Conservation (phyloP, 192 early-diverging fungal species). For the Gaertneriomyces semiglobifer region DNA sequence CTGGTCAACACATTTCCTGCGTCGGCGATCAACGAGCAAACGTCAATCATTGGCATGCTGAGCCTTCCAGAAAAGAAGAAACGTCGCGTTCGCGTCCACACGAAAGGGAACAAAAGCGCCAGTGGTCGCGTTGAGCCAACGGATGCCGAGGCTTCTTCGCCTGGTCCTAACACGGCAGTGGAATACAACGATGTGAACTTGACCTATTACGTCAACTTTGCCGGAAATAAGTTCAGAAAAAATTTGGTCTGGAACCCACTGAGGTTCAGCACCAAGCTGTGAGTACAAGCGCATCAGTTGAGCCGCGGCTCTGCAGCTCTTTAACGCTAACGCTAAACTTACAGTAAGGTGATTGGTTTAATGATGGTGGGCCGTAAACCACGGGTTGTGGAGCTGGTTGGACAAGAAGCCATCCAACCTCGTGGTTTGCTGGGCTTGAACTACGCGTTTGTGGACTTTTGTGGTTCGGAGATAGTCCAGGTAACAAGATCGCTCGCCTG, state of each 20-base stretch:
- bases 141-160: too few species aligned
- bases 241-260: conserved; percentile 32
- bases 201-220: conserved; percentile 35
- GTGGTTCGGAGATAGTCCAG: conserved; percentile 34
- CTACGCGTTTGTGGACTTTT: conserved; percentile 35
- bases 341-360: conserved; percentile 32
- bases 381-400: conserved; percentile 28
- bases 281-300: background rate
- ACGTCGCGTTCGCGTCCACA: too few species aligned
- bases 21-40: conserved; percentile 31
- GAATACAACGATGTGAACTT: background rate
- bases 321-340: background rate
- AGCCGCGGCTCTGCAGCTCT: background rate
- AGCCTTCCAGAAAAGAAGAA: too few species aligned
- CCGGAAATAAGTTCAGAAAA: conserved; percentile 30
- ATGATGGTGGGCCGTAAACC: conserved; percentile 28
- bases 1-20: conserved; percentile 37
- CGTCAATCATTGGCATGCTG: too few species aligned
- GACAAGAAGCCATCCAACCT: conserved; percentile 26
- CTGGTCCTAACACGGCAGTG: too few species aligned
- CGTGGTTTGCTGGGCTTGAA: conserved; percentile 46
- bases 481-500: too few species aligned
- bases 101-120: too few species aligned
- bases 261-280: conserved; percentile 18
- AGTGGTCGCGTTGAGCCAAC: too few species aligned